A percentile compares a stretch with the other conserved stretches of the same genome.
These are phyloP conservation scores for Halenospora varia DNA, from an alignment of 495 filamentous ascomycete species.

Conservation along the genomic window DNA sequence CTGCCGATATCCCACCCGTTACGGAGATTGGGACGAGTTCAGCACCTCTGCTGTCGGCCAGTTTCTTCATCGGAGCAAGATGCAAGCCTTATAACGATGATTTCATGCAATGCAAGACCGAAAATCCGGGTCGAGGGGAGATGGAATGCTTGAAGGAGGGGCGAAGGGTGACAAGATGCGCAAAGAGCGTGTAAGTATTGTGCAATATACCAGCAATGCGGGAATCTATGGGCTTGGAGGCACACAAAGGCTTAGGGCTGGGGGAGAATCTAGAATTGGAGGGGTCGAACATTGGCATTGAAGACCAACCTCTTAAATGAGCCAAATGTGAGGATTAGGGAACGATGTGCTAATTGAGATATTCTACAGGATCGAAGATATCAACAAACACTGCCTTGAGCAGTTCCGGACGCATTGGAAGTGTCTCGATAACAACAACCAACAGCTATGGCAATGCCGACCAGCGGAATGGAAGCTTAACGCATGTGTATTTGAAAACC, in stretches of 20 bases:
- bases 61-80: constrained; percentile 96
- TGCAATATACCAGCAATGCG: neutral
- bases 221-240: neutral
- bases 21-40: constrained; percentile 87
- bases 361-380: constrained; percentile 71
- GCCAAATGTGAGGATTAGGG: too few species aligned
- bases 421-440: constrained; percentile 96
- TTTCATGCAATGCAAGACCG: constrained; percentile 98
- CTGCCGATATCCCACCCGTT: constrained; percentile 83
- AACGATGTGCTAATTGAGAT: too few species aligned
- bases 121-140: constrained; percentile 81
- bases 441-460: constrained; percentile 90
- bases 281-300: too few species aligned
- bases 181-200: constrained; percentile 82
- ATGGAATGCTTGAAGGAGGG: constrained; percentile 94
- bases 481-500: constrained; percentile 88
- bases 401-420: constrained; percentile 92
- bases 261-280: neutral
- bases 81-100: constrained; percentile 97
- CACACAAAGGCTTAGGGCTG: neutral
- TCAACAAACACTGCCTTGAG: constrained; percentile 89
- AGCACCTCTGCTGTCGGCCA: constrained; percentile 82
- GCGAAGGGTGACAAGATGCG: constrained; percentile 92
- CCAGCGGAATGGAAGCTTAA: constrained; percentile 76
- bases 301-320: too few species aligned